Percentiles rank a stretch among this genome's conserved stretches.
Evolutionary conservation across 805 yeast species (phyloP).

Genomic region (Kodamaea jinghongensis): DNA sequence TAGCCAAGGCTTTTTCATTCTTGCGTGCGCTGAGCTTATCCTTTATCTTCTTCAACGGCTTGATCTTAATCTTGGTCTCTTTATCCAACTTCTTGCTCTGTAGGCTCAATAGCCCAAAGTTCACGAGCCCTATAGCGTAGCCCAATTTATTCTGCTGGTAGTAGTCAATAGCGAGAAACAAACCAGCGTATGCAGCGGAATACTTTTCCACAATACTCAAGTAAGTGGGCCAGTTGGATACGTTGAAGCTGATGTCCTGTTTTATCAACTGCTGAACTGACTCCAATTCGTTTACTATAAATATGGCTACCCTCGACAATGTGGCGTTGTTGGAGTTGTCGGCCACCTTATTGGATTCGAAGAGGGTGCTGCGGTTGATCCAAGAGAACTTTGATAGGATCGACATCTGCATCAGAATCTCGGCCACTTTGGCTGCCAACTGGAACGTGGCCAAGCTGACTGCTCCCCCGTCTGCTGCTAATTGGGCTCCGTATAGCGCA

Average conservation of each 20-base stretch:
- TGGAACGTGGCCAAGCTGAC: not conserved
- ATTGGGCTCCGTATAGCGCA: conserved; percentile 21
- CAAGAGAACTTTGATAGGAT: conserved; percentile 38
- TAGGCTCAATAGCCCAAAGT: conserved; percentile 32
- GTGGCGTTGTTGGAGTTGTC: conserved; percentile 35
- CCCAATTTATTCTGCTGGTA: conserved; percentile 47
- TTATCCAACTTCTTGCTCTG: conserved; percentile 28
- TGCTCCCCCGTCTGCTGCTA: conserved; percentile 2
- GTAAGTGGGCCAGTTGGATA: conserved; percentile 28
- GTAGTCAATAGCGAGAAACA: conserved; percentile 43
- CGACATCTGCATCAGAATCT: conserved; percentile 37
- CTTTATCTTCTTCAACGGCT: conserved; percentile 19
- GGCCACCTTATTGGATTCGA: conserved; percentile 8
- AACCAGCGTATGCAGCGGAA: conserved; percentile 42
- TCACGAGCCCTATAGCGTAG: conserved; percentile 44
- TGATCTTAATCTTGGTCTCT: conserved; percentile 7
- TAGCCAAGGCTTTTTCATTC: conserved; percentile 31
- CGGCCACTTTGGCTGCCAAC: conserved; percentile 22
- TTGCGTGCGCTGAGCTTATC: conserved; percentile 26
- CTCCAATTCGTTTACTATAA: conserved; percentile 32
- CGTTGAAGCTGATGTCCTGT: conserved; percentile 9
- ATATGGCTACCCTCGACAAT: conserved; percentile 45
- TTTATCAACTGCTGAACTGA: conserved; percentile 20
- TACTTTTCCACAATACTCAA: conserved; percentile 31
- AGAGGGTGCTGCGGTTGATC: conserved; percentile 26